Evolutionary conservation across 306 rosid genomes (phyloP).

Genomic region (Trifolium repens): DNA sequence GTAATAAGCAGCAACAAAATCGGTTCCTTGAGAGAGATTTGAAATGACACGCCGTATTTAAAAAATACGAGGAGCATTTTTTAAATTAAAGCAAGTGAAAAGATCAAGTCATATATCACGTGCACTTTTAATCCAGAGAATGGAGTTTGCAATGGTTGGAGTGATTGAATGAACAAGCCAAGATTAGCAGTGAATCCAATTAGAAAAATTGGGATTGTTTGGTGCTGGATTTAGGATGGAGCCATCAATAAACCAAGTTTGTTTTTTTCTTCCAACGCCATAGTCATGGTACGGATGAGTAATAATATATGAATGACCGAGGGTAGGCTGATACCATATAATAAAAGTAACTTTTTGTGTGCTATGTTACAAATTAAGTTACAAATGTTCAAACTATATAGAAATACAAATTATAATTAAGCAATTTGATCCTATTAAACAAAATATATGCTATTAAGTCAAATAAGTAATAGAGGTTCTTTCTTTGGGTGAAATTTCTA

Average conservation of each 20-base stretch:
- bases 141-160: not conserved
- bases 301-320: too few species aligned
- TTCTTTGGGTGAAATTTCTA: too few species aligned
- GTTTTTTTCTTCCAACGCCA: not conserved
- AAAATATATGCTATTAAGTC: too few species aligned
- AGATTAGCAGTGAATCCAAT: not conserved
- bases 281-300: not conserved
- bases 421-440: too few species aligned
- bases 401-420: too few species aligned
- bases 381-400: too few species aligned
- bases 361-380: too few species aligned
- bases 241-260: slow-evolving; percentile 11
- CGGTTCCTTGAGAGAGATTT: not conserved
- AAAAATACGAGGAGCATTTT: not conserved
- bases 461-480: too few species aligned
- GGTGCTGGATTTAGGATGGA: not conserved
- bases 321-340: too few species aligned
- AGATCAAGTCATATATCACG: not conserved
- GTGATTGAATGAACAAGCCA: not conserved
- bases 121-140: not conserved
- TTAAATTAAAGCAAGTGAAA: not conserved
- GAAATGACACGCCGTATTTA: not conserved
- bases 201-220: too few species aligned
- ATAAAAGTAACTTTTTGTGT: too few species aligned
- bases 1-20: not conserved